Conservation (phyloP, 2,329 filamentous ascomycete species). For the Aspergillus sp. region DNA sequence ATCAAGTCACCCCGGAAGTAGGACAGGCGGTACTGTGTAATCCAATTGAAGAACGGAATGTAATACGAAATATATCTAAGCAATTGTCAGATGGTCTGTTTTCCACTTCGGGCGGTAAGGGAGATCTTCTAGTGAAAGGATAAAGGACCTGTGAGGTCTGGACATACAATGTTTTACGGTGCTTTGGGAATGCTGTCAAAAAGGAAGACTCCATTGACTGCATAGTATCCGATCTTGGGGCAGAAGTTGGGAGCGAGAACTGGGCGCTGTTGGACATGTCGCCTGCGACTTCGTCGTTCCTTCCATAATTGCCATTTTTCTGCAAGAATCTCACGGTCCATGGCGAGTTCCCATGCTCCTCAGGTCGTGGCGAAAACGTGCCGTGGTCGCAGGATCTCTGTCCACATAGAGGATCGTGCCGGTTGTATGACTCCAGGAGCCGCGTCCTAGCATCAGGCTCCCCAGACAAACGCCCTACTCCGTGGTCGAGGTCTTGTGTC, state of each 20-base stretch:
- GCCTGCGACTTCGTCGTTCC: slow-evolving; percentile 15
- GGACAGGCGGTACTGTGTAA: slow-evolving; percentile 75
- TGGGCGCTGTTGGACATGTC: slow-evolving; percentile 4
- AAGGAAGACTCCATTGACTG: slow-evolving; percentile 69
- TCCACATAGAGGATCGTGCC: slow-evolving; percentile 31
- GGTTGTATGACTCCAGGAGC: slow-evolving; percentile 36
- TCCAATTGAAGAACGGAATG: slow-evolving; percentile 85
- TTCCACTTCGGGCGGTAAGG: no score
- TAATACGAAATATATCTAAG: slow-evolving; percentile 86
- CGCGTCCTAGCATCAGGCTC: slow-evolving; percentile 30
- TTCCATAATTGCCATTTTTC: slow-evolving; percentile 21
- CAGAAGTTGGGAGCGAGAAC: slow-evolving; percentile 36
- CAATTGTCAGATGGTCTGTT: slow-evolving; percentile 5
- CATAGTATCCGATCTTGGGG: slow-evolving; percentile 58
- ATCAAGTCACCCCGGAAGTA: slow-evolving; percentile 83
- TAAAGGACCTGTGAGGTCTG: background rate
- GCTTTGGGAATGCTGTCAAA: slow-evolving; percentile 67
- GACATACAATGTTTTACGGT: slow-evolving; percentile 67
- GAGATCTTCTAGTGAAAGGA: background rate
- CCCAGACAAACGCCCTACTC: slow-evolving; percentile 8
- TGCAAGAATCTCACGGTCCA: slow-evolving; percentile 24
- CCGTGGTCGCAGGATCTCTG: slow-evolving; percentile 61
- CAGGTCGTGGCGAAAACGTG: slow-evolving; percentile 67
- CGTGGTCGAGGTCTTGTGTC: slow-evolving; percentile 1
- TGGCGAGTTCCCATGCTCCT: slow-evolving; percentile 42